These are phyloP conservation scores for Phyllosticta ampelicida DNA, from an alignment of 2,329 filamentous ascomycete species.

Conservation along the genomic window DNA sequence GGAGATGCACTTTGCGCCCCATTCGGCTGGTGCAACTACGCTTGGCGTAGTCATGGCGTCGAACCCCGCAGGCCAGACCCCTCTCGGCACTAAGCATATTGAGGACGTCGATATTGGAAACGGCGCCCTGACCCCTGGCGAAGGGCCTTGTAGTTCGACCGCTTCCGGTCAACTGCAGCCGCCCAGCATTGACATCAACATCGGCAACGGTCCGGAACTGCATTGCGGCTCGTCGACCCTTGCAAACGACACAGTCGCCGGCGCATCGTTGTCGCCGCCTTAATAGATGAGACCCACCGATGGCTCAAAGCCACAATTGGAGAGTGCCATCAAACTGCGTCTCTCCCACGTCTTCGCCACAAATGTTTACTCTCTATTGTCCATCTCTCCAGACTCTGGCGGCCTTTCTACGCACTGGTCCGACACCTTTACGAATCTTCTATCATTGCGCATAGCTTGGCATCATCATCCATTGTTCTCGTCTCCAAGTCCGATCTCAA, in stretches of 20 bases:
- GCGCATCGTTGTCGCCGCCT: neutral
- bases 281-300: neutral
- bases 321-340: neutral
- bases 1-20: constrained; percentile 1
- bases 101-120: neutral
- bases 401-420: no score
- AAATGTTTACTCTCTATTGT: no score
- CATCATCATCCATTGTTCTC: neutral
- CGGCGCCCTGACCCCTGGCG: neutral
- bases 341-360: neutral
- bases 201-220: neutral
- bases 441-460: neutral
- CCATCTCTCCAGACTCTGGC: neutral
- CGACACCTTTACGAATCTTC: neutral
- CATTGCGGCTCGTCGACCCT: neutral
- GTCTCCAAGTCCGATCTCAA: neutral
- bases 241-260: neutral
- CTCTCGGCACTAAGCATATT: neutral
- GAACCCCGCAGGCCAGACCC: neutral
- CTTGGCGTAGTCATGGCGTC: neutral
- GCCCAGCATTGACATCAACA: neutral
- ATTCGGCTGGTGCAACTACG: neutral
- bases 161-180: neutral
- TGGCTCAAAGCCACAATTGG: neutral
- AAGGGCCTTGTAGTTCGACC: neutral